Evolutionary conservation across 208 protist species (phyloP).

Genomic region (Acanthamoeba lenticulata): DNA sequence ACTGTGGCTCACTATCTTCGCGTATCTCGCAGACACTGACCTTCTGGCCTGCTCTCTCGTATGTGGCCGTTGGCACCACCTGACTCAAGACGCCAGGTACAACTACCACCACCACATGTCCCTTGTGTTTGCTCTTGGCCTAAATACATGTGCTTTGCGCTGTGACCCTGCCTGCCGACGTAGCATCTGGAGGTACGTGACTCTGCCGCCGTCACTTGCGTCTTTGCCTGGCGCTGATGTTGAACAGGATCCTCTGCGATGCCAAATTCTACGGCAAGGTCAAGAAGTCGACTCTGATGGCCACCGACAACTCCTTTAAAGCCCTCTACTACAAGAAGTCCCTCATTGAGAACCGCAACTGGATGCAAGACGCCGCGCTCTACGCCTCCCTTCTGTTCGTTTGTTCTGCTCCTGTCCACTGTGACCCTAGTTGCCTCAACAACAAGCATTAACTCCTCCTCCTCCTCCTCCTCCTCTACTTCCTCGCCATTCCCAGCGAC

Average conservation of each 20-base stretch:
- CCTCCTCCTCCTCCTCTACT: too few relatives aligned
- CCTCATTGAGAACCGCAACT: conserved; percentile 53
- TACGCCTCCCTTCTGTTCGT: neutral
- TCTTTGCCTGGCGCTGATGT: too few relatives aligned
- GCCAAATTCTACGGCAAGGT: conserved; percentile 53
- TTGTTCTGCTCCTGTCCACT: neutral
- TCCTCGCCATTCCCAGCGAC: too few relatives aligned
- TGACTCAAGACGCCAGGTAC: conserved; percentile 39
- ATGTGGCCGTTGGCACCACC: neutral
- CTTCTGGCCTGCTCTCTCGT: neutral
- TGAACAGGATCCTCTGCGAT: conserved; percentile 28
- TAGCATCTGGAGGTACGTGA: conserved; percentile 30
- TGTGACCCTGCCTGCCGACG: too few relatives aligned
- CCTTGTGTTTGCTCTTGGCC: too few relatives aligned
- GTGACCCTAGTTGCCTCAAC: too few relatives aligned
- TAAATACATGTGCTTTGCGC: too few relatives aligned
- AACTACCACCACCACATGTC: neutral
- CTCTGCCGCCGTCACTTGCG: neutral
- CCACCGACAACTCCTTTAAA: conserved; percentile 9
- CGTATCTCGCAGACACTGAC: neutral
- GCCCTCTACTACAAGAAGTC: conserved; percentile 61
- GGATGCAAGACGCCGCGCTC: neutral
- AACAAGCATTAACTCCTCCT: too few relatives aligned
- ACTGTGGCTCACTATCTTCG: neutral
- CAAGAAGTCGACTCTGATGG: conserved; percentile 32